Evolutionary conservation across 2,329 filamentous ascomycete genomes (phyloP).

Genomic region (Penicillium sp.): DNA sequence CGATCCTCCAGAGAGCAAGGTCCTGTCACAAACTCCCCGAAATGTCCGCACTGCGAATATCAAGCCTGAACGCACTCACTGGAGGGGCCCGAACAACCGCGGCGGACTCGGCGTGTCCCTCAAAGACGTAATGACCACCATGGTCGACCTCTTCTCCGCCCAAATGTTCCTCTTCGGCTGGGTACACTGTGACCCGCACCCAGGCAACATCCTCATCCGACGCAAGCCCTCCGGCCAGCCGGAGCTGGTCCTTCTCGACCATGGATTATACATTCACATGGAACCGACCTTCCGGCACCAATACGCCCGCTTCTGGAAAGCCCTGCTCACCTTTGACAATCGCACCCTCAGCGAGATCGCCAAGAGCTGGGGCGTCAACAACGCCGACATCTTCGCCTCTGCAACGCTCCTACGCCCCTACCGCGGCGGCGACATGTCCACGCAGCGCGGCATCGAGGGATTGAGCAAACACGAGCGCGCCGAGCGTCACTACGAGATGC

Average conservation of each 20-base stretch:
- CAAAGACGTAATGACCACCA: slow-evolving; percentile 91
- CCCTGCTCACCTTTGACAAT: slow-evolving; percentile 92
- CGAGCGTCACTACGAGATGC: slow-evolving; percentile 74
- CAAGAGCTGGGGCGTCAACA: slow-evolving; percentile 81
- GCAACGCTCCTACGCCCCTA: slow-evolving; percentile 91
- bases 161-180: slow-evolving; percentile 98
- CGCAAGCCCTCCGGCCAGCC: slow-evolving; percentile 78
- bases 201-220: slow-evolving; percentile 95
- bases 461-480: slow-evolving; percentile 58
- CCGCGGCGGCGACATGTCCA: slow-evolving; percentile 75
- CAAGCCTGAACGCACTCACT: slow-evolving; percentile 79
- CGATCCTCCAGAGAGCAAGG: slow-evolving; percentile 54
- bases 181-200: slow-evolving; percentile 95
- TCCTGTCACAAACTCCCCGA: slow-evolving; percentile 38
- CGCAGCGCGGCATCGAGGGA: slow-evolving; percentile 59
- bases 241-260: slow-evolving; percentile 94
- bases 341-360: slow-evolving; percentile 73
- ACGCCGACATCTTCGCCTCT: slow-evolving; percentile 86
- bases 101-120: slow-evolving; percentile 83
- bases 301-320: slow-evolving; percentile 91
- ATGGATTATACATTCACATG: slow-evolving; percentile 95
- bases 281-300: slow-evolving; percentile 78
- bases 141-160: slow-evolving; percentile 94
- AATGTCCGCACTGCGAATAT: slow-evolving; percentile 54
- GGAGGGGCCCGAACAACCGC: slow-evolving; percentile 71